Percentiles rank a stretch among this genome's conserved stretches.
Evolutionary conservation across 129 eudicot species (phyloP).

Genomic region (Oenanthe sinensis): DNA sequence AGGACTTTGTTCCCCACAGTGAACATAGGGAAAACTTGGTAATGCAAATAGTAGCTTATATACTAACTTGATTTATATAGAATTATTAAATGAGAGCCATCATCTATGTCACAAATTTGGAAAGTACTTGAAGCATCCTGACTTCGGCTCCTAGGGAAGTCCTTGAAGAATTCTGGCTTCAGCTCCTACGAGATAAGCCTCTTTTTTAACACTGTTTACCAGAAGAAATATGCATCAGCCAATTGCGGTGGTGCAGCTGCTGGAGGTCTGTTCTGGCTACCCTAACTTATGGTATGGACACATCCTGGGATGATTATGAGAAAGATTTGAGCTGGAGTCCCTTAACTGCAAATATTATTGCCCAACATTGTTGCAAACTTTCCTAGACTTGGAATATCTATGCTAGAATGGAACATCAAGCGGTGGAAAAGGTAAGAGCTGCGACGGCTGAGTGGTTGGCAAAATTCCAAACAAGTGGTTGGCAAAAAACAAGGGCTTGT

Average conservation of each 20-base stretch:
- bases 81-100: conserved; percentile 50
- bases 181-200: conserved; percentile 52
- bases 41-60: not conserved
- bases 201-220: conserved; percentile 48
- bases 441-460: conserved; percentile 20
- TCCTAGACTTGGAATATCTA: conserved; percentile 3
- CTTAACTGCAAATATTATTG: conserved; percentile 57
- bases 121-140: conserved; percentile 57
- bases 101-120: conserved; percentile 67
- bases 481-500: not conserved
- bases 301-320: conserved; percentile 68
- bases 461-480: not conserved
- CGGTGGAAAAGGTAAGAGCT: conserved; percentile 39
- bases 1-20: not conserved
- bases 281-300: conserved; percentile 56
- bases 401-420: conserved; percentile 65
- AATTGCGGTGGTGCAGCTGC: conserved; percentile 75
- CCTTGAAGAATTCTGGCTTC: conserved; percentile 52
- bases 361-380: conserved; percentile 28
- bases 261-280: conserved; percentile 92
- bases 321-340: conserved; percentile 40
- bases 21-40: not conserved
- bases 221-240: conserved; percentile 64
- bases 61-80: conserved; percentile 44
- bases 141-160: conserved; percentile 43